phyloP scores from a whole-genome alignment of 2,329 filamentous ascomycete genomes.

The Oidium heveae region DNA sequence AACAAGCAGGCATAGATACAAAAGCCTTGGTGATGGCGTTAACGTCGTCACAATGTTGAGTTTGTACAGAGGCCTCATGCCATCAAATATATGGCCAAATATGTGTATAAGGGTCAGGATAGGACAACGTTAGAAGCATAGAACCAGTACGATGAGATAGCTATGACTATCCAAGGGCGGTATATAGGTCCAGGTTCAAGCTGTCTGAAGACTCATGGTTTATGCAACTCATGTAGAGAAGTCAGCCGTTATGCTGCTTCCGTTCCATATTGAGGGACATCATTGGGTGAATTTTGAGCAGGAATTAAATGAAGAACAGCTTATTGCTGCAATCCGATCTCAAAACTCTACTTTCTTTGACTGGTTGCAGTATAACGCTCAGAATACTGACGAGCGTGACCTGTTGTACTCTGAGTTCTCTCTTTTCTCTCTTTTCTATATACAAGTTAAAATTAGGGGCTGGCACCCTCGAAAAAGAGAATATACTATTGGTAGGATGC shows the following conservation, averaged over 20 bases:
- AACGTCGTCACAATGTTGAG: no score
- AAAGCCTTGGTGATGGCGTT: no score
- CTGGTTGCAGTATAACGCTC: no score
- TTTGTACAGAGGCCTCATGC: background rate
- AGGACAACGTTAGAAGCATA: background rate
- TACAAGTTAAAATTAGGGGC: background rate
- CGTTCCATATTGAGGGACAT: background rate
- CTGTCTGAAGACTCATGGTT: background rate
- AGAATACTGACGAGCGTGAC: background rate
- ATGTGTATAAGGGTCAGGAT: background rate
- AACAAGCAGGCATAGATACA: no score
- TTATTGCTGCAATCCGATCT: no score
- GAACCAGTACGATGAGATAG: background rate
- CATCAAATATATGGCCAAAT: background rate
- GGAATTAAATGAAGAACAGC: no score
- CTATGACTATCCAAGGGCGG: background rate
- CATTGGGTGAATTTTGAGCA: no score
- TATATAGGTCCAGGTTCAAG: background rate
- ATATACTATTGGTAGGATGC: background rate
- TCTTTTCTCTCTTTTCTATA: background rate
- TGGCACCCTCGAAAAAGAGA: background rate
- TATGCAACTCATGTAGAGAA: background rate
- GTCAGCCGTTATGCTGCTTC: background rate
- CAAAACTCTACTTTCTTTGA: no score
- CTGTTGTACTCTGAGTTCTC: background rate